Evolutionary conservation across 2,329 filamentous ascomycete species (phyloP).

Genomic region (Emericellopsis cladophorae): DNA sequence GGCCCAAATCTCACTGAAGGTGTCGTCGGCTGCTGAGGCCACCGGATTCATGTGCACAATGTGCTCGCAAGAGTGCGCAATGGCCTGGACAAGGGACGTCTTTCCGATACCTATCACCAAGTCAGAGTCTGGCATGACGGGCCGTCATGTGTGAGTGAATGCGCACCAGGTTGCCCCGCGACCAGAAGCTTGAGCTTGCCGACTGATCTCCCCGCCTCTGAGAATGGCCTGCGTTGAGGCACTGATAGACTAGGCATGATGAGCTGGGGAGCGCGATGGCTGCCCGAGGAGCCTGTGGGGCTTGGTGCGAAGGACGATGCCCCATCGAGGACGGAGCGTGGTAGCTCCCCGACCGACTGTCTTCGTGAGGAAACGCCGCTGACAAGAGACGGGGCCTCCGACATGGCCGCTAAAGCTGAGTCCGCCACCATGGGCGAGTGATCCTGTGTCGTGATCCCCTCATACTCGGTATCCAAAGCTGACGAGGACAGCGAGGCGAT

Average conservation of each 20-base stretch:
- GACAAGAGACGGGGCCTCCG: constrained; percentile 17
- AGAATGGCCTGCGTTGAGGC: constrained; percentile 81
- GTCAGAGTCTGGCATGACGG: neutral
- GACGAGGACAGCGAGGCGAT: constrained; percentile 5
- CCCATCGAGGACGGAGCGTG: too few species aligned
- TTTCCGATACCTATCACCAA: constrained; percentile 60
- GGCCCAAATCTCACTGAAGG: constrained; percentile 57
- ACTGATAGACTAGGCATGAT: constrained; percentile 96
- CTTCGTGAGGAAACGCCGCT: constrained; percentile 39
- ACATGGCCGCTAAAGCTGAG: constrained; percentile 9
- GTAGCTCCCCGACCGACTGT: constrained; percentile 27
- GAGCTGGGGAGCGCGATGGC: constrained; percentile 52
- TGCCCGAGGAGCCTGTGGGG: constrained; percentile 2
- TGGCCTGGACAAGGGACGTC: constrained; percentile 76
- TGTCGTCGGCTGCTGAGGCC: constrained; percentile 13
- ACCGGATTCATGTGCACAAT: constrained; percentile 84
- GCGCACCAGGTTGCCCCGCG: constrained; percentile 43
- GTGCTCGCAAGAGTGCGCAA: constrained; percentile 76
- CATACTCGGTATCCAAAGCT: constrained; percentile 2
- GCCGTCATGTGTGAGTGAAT: neutral
- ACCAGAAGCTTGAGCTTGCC: constrained; percentile 84
- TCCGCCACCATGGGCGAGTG: constrained; percentile 14
- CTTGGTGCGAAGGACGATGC: constrained; percentile 1
- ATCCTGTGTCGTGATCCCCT: constrained; percentile 4
- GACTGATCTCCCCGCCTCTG: constrained; percentile 69